Evolutionary conservation across 225 moss, liverwort and hornwort genomes (phyloP), one percentile per base, ranked within the genome.

Genomic region (Pseudisothecium myosuroides): DNA sequence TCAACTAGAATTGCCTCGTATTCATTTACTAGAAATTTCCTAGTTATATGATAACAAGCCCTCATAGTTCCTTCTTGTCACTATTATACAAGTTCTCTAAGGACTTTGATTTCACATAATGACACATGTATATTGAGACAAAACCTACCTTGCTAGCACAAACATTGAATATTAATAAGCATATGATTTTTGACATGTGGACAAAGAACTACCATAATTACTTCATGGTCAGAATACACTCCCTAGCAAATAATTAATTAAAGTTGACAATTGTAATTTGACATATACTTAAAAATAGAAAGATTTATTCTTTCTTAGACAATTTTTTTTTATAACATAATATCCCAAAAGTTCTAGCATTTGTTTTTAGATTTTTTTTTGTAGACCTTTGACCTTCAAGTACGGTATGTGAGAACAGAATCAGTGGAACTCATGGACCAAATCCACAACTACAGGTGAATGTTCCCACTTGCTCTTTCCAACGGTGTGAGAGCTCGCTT

Each of bases 191-290:
- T 47, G 45, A 19, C 11, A 71, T 0, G 1, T 74, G 1, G 31
- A 49, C 31, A 29, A 47, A 31, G 18, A 74, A 74, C 3, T 31
- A 47, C 4, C 2, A 18, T 7, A n/a, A n/a, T n/a, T n/a, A 11
- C 3, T 2, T 1, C 0, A 73, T 75, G 31, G 12, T 49, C 0
- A 6, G 0, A 6, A 2, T 49, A 2, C 12, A 31, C 2, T 49
- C 75, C 7, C 1, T 18, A 5, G 7, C 7, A 75, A 45, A 75
- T 11, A 31, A 49, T 49, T 74, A 19, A 49, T 31, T 31, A 11
- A 32, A 41, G 5, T 71, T 41, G 8, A 71, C 7, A 41, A 41
- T 14, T 71, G 14, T 14, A 4, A 49, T 49, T 31, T 49, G 31
- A 12, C 12, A 49, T 49, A 12, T 49, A 19, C 1, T 49, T 20